Base-by-base conservation (phyloP, 352 stramenopile species). In the Phytopythium chamaehyphon region DNA sequence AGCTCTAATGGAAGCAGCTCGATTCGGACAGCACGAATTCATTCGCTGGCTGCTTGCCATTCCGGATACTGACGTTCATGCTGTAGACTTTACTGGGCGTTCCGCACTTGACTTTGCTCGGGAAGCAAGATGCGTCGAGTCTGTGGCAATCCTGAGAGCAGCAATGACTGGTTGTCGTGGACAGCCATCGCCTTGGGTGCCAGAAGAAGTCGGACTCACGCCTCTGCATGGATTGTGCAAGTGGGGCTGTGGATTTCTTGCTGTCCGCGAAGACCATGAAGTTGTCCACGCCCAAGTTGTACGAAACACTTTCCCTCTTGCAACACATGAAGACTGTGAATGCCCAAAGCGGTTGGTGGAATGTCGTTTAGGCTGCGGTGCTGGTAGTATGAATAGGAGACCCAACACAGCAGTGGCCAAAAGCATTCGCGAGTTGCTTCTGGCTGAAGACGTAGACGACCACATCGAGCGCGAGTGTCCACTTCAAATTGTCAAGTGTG, bases 181-280 rank as follows among this genome's bases (percentile, higher is more conserved):
- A 6, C 57, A 64, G 71, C 76, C 28, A 57, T 55, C 21, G 66
- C 57, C 33, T 33, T 42, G 46, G n/a, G 19, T 12, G 8, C 14
- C 5, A 33, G 18, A 19, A 18, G 8, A 12, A 12, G 31, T 42
- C 18, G 46, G n/a, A 12, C 42, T 57, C 18, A 83, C 68, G 12
- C 73, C 64, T 6, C 38, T 83, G 15, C 81, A 73, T 24, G 67
- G 72, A 0, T 65, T 86, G 0, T 90, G 78, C 40, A 82, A 82
- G 31, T 86, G 74, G 73, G 78, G 76, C 16, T 90, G 78, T 19
- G 73, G 78, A 6, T 76, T 86, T 49, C 71, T 90, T 66, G 48
- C 63, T 12, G 39, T 46, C 5, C 52, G 57, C 3, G 55, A 74
- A 2, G 67, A 45, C 14, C 62, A 82, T 42, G 23, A 51, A 0